Evolutionary conservation across 176 grass and related monocot genomes (phyloP).

Genomic region (Rhipidocladum racemiflorum): DNA sequence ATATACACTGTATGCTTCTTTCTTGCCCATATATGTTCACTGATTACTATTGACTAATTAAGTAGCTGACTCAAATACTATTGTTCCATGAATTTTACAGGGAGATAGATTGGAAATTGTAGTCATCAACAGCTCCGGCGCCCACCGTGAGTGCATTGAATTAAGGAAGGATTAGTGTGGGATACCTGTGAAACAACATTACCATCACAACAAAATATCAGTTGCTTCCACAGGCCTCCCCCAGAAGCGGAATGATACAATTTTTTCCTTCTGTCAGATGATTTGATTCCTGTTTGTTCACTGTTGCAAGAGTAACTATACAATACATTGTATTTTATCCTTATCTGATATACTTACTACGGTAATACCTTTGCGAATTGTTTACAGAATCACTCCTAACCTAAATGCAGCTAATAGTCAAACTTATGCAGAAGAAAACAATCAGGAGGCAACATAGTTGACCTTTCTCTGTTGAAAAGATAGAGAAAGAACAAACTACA

Average conservation of each 20-base stretch:
- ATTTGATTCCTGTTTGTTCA: not conserved
- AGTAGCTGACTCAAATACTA: not conserved
- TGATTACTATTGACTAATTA: not conserved
- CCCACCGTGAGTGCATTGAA: constrained; percentile 45
- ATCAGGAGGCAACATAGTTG: not conserved
- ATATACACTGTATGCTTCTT: constrained; percentile 59
- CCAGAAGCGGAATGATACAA: not conserved
- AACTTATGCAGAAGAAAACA: not conserved
- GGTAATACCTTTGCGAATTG: not conserved
- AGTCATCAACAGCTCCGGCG: constrained; percentile 46
- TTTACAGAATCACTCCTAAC: not conserved
- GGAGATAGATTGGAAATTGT: constrained; percentile 66
- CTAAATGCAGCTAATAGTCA: not conserved
- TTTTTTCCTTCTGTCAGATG: not conserved
- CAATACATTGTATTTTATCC: not conserved
- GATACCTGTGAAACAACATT: not conserved
- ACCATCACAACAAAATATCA: not conserved
- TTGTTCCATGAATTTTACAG: constrained; percentile 36
- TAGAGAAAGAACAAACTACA: not conserved
- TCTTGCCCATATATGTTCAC: not conserved
- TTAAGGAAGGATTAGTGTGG: constrained; percentile 49
- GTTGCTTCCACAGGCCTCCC: not conserved
- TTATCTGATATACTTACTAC: not conserved
- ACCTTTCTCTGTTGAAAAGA: not conserved
- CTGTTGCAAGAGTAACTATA: not conserved